These are phyloP conservation scores for Pulicaria dysenterica DNA, from an alignment of 129 eudicot genomes.

Conservation along the genomic window DNA sequence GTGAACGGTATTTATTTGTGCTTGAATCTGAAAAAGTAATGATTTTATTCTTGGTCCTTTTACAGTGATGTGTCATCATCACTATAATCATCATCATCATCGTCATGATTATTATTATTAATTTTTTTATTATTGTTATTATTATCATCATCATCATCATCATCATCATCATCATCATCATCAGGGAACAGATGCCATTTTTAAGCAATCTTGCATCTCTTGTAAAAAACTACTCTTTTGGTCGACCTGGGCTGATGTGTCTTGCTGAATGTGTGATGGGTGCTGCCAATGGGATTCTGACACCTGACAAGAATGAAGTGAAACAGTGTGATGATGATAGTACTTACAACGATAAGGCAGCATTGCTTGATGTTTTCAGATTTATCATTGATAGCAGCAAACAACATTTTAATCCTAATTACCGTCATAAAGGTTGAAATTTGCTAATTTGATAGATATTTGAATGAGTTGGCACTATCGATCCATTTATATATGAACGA, in stretches of 20 bases:
- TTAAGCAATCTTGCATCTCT: slow-evolving; percentile 63
- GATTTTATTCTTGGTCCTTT: too few species aligned
- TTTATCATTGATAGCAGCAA: slow-evolving; percentile 85
- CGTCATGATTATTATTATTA: background rate
- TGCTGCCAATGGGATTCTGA: slow-evolving; percentile 45
- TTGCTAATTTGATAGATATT: slow-evolving; percentile 17
- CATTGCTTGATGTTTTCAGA: slow-evolving; percentile 70
- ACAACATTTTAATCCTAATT: slow-evolving; percentile 88
- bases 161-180: background rate
- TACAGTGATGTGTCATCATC: background rate
- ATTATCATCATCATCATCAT: background rate
- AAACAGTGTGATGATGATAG: slow-evolving; percentile 29
- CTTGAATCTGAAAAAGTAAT: background rate
- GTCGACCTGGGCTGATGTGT: slow-evolving; percentile 91
- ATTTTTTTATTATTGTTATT: background rate
- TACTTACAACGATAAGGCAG: slow-evolving; percentile 45
- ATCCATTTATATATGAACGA: background rate
- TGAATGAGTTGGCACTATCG: background rate
- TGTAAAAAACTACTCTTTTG: slow-evolving; percentile 66
- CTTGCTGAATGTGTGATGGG: slow-evolving; percentile 77
- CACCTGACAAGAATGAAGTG: slow-evolving; percentile 30
- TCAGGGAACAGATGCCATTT: slow-evolving; percentile 71
- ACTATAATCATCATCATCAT: background rate
- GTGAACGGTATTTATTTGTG: slow-evolving; percentile 47
- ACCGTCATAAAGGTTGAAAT: slow-evolving; percentile 74